phyloP scores from a whole-genome alignment of 2,329 filamentous ascomycete genomes.

The Amylocarpus encephaloides region DNA sequence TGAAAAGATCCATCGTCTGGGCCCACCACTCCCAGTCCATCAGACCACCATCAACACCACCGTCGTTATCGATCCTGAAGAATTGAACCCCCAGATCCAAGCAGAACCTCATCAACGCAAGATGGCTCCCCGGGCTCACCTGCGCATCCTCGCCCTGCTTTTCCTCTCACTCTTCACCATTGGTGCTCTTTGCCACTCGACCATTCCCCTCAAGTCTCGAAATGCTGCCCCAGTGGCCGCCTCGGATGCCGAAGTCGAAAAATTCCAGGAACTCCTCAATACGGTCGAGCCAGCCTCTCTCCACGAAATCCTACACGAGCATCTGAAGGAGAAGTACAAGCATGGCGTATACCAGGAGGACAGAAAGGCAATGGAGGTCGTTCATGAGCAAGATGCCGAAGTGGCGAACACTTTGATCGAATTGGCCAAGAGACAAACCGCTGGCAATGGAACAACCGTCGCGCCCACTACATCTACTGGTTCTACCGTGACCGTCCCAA shows the following conservation, averaged over 20 bases:
- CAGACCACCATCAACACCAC: background rate
- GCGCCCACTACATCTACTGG: background rate
- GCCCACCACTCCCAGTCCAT: conserved; percentile 7
- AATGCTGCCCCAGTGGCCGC: conserved; percentile 6
- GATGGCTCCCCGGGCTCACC: conserved; percentile 35
- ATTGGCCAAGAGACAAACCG: conserved; percentile 54
- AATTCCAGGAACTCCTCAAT: conserved; percentile 50
- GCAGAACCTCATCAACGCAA: conserved; percentile 15
- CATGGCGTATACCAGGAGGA: conserved; percentile 64
- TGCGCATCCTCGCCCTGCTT: conserved; percentile 33
- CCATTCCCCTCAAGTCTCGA: conserved; percentile 15
- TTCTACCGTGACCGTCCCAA: background rate
- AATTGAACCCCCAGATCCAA: conserved; percentile 1
- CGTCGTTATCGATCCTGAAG: conserved; percentile 5
- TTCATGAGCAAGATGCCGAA: conserved; percentile 54
- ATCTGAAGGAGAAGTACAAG: conserved; percentile 57
- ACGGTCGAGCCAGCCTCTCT: conserved; percentile 53
- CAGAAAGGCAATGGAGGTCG: conserved; percentile 54
- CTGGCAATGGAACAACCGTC: conserved; percentile 16
- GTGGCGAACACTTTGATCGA: conserved; percentile 58
- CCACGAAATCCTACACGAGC: conserved; percentile 59
- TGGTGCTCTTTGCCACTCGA: conserved; percentile 32
- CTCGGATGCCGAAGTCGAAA: conserved; percentile 21
- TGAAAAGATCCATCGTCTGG: conserved; percentile 13
- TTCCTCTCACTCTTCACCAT: conserved; percentile 31